Evolutionary conservation across 2,329 filamentous ascomycete species (phyloP).

Genomic region (Daldinia eschscholtzii): DNA sequence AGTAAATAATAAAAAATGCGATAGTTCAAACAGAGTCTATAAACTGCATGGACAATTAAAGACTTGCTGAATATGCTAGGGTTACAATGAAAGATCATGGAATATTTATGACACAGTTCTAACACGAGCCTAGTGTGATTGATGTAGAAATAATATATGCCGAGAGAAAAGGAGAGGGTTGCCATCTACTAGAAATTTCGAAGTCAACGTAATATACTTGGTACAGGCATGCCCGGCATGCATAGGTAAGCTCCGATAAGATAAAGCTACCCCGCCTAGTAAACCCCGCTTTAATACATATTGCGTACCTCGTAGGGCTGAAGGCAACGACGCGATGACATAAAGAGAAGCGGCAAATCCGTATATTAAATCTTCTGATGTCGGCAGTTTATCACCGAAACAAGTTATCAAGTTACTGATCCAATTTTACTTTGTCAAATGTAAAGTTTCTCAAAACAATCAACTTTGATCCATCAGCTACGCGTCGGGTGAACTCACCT

Average conservation of each 20-base stretch:
- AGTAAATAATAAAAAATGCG: too few species aligned
- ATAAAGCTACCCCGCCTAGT: conserved; percentile 52
- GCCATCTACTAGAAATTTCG: not conserved
- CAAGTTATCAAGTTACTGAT: not conserved
- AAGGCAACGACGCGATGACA: conserved; percentile 50
- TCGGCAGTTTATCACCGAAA: conserved; percentile 19
- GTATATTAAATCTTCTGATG: conserved; percentile 10
- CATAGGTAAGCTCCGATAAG: conserved; percentile 48
- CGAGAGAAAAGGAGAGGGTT: too few species aligned
- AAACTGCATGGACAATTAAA: too few species aligned
- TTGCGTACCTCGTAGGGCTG: conserved; percentile 38
- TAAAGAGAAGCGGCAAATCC: conserved; percentile 36
- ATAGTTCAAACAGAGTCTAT: too few species aligned
- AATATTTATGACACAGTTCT: not conserved
- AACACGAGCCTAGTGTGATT: not conserved
- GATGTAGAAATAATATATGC: too few species aligned
- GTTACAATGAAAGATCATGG: not conserved
- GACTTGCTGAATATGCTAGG: too few species aligned
- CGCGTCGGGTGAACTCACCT: conserved; percentile 13
- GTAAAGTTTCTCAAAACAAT: not conserved
- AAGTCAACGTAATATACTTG: not conserved
- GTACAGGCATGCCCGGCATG: conserved; percentile 1
- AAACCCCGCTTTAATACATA: conserved; percentile 32
- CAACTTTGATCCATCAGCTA: conserved; percentile 7
- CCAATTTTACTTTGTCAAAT: not conserved